Evolutionary conservation across 495 filamentous ascomycete species (phyloP).

Genomic region (Aspergillus campestris): DNA sequence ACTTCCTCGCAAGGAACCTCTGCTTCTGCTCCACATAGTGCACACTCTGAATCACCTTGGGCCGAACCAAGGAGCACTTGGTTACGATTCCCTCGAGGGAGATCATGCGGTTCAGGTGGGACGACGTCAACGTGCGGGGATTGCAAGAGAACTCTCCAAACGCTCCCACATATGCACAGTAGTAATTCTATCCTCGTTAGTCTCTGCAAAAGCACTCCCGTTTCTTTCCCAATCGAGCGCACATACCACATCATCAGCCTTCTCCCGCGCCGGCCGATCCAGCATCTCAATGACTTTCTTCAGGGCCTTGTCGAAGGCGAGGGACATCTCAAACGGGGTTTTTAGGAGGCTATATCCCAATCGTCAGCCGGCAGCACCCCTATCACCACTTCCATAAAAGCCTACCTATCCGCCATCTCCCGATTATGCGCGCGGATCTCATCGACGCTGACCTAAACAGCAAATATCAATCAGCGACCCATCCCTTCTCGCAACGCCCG

Average conservation of each 20-base stretch:
- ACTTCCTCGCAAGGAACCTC: constrained; percentile 76
- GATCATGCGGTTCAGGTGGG: constrained; percentile 89
- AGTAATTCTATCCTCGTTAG: constrained; percentile 54
- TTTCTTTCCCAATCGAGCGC: too few species aligned
- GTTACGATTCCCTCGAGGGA: constrained; percentile 98
- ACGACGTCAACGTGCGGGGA: constrained; percentile 80
- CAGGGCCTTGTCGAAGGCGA: constrained; percentile 82
- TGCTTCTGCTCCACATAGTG: constrained; percentile 84
- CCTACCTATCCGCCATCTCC: constrained; percentile 76
- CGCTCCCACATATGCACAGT: constrained; percentile 89
- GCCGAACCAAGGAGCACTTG: constrained; percentile 87
- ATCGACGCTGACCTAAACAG: constrained; percentile 76
- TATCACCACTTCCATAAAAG: not conserved
- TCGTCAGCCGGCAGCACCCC: constrained; percentile 1
- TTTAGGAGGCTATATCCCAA: constrained; percentile 51
- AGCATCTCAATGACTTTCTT: constrained; percentile 79
- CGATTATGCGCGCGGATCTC: constrained; percentile 85
- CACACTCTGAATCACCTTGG: constrained; percentile 95
- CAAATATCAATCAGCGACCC: constrained; percentile 9
- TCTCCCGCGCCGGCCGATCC: constrained; percentile 51
- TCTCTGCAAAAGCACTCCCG: not conserved
- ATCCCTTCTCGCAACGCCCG: not conserved
- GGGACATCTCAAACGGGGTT: constrained; percentile 76
- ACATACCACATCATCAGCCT: constrained; percentile 52
- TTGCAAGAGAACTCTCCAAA: constrained; percentile 95